phyloP scores from a whole-genome alignment of 371 early-diverging fungal species.

The Haplosporangium sp. region DNA sequence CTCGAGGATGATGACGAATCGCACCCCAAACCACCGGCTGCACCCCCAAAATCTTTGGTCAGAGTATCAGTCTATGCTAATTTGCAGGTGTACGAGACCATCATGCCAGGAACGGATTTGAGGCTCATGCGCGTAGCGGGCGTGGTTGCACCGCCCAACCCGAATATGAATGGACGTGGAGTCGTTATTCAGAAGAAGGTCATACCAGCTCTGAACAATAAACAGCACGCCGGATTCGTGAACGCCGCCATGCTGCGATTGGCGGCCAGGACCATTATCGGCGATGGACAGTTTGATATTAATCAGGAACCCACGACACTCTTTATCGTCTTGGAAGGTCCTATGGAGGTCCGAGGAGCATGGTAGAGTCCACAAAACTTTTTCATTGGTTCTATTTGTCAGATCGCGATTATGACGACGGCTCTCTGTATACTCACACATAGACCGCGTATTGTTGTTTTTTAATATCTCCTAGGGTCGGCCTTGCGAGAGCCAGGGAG shows the following conservation, averaged over 20 bases:
- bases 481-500: conserved; percentile 62
- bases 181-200: conserved; percentile 50
- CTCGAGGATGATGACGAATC: conserved; percentile 29
- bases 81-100: conserved; percentile 47
- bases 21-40: not conserved
- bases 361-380: conserved; percentile 52
- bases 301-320: conserved; percentile 52
- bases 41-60: conserved; percentile 37
- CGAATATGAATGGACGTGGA: conserved; percentile 34
- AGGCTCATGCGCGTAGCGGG: conserved; percentile 54
- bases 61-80: conserved; percentile 35
- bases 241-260: conserved; percentile 66
- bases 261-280: conserved; percentile 63
- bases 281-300: conserved; percentile 61
- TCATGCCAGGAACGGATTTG: conserved; percentile 48
- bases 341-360: conserved; percentile 61
- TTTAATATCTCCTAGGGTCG: conserved; percentile 55
- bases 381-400: not conserved
- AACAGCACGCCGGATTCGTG: conserved; percentile 62
- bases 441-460: not conserved
- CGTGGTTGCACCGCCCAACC: conserved; percentile 50
- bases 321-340: conserved; percentile 55
- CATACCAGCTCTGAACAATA: conserved; percentile 52
- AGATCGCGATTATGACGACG: too few species aligned
- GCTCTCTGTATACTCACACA: too few species aligned